phyloP scores from a whole-genome alignment of 2,329 filamentous ascomycete species.

The Arthrobotrys musiformis region DNA sequence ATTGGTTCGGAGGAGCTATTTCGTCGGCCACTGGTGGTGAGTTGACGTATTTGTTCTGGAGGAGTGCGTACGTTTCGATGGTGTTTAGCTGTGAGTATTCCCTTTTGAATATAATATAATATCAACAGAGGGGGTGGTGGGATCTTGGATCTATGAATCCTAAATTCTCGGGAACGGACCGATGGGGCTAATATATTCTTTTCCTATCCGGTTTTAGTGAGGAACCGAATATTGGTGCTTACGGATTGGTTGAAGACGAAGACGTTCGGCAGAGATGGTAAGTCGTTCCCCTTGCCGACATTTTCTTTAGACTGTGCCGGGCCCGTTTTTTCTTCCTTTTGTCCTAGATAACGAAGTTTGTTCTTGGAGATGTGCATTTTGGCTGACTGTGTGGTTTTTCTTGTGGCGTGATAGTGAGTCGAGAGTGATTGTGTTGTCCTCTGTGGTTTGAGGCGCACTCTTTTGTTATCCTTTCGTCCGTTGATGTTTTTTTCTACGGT shows the following conservation, averaged over 20 bases:
- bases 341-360: constrained; percentile 40
- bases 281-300: not conserved
- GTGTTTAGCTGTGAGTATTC: constrained; percentile 93
- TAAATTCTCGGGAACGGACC: not conserved
- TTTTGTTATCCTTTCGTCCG: constrained; percentile 28
- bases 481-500: not conserved
- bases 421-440: constrained; percentile 47
- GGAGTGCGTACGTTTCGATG: constrained; percentile 98
- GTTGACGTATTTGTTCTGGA: constrained; percentile 98
- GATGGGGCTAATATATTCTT: constrained; percentile 7
- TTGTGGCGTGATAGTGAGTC: constrained; percentile 53
- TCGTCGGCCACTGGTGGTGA: constrained; percentile 80
- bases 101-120: not conserved
- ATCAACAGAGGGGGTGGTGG: not conserved
- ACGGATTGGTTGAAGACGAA: constrained; percentile 98
- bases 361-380: constrained; percentile 34
- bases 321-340: not conserved
- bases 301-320: constrained; percentile 18
- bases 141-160: not conserved
- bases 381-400: constrained; percentile 21
- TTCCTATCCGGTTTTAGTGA: constrained; percentile 71
- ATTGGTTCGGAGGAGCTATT: constrained; percentile 96
- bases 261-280: constrained; percentile 84
- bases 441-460: not conserved
- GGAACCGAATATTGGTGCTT: constrained; percentile 91